Evolutionary conservation across 192 early-diverging fungal genomes (phyloP).

Genomic region (Coemansia sp.): DNA sequence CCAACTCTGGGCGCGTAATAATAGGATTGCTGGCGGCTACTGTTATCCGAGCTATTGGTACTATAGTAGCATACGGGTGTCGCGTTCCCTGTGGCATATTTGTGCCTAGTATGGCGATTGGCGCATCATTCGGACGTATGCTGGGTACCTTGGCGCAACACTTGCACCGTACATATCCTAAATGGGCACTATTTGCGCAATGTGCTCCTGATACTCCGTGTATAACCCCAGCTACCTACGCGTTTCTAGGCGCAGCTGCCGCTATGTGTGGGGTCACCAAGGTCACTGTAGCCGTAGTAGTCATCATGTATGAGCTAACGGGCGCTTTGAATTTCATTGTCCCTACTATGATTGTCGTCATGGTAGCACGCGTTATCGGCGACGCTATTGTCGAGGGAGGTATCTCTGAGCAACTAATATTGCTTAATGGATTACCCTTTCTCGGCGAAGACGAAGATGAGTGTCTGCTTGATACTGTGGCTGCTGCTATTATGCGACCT

Average conservation of each 20-base stretch:
- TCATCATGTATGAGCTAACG: conserved; percentile 99
- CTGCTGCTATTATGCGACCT: conserved; percentile 64
- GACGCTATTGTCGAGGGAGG: conserved; percentile 76
- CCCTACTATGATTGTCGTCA: conserved; percentile 76
- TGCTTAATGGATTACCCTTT: conserved; percentile 78
- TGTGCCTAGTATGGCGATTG: conserved; percentile 94
- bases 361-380: conserved; percentile 77
- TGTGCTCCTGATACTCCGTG: conserved; percentile 83
- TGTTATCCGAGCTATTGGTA: conserved; percentile 59
- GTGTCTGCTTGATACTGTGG: conserved; percentile 53
- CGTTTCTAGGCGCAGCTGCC: conserved; percentile 92
- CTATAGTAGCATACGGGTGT: conserved; percentile 69
- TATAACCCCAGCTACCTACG: conserved; percentile 95
- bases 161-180: conserved; percentile 66
- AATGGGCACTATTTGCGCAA: conserved; percentile 70
- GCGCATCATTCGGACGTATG: conserved; percentile 89
- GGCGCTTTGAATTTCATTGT: conserved; percentile 91
- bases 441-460: conserved; percentile 71
- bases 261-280: conserved; percentile 85
- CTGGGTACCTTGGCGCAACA: conserved; percentile 83
- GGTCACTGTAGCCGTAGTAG: conserved; percentile 87
- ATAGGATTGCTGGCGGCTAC: conserved; percentile 62
- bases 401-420: conserved; percentile 79
- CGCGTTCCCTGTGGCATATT: conserved; percentile 89
- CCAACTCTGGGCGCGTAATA: conserved; percentile 40